Base-by-base conservation (phyloP, 352 stramenopile genomes). In the Phytopythium vexans region DNA sequence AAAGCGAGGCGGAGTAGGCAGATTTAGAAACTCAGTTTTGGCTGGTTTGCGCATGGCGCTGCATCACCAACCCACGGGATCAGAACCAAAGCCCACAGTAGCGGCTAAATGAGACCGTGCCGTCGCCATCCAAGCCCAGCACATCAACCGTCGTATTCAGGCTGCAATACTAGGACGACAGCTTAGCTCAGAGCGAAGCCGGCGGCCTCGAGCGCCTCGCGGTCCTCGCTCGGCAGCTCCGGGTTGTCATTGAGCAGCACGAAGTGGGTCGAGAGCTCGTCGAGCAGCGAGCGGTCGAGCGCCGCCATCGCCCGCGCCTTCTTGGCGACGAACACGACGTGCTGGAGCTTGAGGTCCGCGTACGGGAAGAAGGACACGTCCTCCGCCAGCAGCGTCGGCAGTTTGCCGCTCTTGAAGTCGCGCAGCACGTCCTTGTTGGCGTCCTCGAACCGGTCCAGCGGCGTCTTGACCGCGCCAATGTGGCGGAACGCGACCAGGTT, bases 341-440 rank as follows among this genome's bases (percentile, higher is more conserved):
- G 73, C 49, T 82, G 59, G 42, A 88, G 57, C 31, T 62, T 62
- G 31, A 88, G 53, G 33, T 84, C 64, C 5, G 62, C 68, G 62
- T 78, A 88, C 56, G 75, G 80, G 41, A 84, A 85, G 60, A 78
- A 85, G 34, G 75, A 81, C 66, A 70, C 41, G 55, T 88, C 80
- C 45, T 91, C 73, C 4, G 80, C 74, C 11, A 91, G 56, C 35
- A 91, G 62, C 3, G 71, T 76, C 15, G 72, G 69, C 42, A 91
- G 43, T 41, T 88, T 88, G 50, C 77, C 77, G 36, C 64, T 75
- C 53, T 78, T 82, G 60, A 74, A 88, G 38, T 77, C 69, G 15
- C 68, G 72, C 31, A 91, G 59, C 49, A 82, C 55, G 11, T 66
- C 51, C 47, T 78, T 77, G 70, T 91, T 89, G 10, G 73, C 64